phyloP scores from a whole-genome alignment of 441 rosid species.

The Capsella rubella region DNA sequence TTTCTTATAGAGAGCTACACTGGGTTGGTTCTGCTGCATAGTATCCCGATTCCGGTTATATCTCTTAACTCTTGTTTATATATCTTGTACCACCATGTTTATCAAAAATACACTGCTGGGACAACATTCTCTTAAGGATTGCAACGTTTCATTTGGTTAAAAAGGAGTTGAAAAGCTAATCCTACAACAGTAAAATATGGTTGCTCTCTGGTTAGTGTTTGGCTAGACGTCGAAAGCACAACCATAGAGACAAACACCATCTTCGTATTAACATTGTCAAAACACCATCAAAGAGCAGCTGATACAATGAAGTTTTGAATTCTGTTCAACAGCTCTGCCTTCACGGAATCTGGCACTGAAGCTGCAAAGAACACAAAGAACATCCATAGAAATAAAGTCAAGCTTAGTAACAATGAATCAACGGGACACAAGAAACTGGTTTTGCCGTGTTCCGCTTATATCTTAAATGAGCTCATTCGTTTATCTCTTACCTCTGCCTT shows the following conservation, averaged over 20 bases:
- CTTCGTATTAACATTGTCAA: neutral
- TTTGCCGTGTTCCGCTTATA: neutral
- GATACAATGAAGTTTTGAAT: slow-evolving; percentile 58
- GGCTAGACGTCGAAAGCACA: neutral
- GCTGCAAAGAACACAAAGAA: slow-evolving; percentile 47
- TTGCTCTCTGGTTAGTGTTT: slow-evolving; percentile 2
- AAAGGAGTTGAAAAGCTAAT: slow-evolving; percentile 3
- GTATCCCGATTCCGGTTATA: neutral
- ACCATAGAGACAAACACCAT: slow-evolving; percentile 13
- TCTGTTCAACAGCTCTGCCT: slow-evolving; percentile 60
- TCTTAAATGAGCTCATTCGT: neutral
- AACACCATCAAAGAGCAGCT: slow-evolving; percentile 38
- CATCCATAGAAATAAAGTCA: neutral
- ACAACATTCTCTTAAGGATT: neutral
- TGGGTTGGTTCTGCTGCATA: neutral
- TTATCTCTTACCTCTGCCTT: slow-evolving; percentile 75
- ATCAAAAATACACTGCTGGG: neutral
- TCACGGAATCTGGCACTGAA: slow-evolving; percentile 63
- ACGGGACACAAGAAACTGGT: neutral
- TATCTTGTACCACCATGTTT: neutral
- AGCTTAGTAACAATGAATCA: neutral
- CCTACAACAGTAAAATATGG: slow-evolving; percentile 30
- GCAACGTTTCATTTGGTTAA: slow-evolving; percentile 19
- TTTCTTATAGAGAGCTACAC: no score
- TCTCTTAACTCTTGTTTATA: neutral